Evolutionary conservation across 345 rosid genomes (phyloP).

Genomic region (Syzygium grande): DNA sequence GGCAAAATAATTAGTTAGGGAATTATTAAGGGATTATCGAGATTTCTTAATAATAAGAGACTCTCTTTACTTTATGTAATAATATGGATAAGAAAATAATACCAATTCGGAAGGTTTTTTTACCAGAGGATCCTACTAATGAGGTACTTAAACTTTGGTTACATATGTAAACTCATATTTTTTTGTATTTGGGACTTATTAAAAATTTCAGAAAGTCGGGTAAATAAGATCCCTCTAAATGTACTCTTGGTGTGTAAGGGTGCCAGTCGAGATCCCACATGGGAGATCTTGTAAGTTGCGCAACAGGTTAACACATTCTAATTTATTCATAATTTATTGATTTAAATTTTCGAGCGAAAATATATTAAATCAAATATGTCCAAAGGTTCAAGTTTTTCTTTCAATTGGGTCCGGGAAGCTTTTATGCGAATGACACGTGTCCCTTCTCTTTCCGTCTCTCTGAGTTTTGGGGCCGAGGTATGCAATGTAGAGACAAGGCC

Average conservation of each 20-base stretch:
- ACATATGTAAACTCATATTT: background rate
- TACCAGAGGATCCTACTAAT: background rate
- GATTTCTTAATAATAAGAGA: background rate
- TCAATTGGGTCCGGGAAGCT: background rate
- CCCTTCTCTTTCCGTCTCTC: background rate
- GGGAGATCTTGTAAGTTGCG: background rate
- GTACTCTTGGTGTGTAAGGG: no score
- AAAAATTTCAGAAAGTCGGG: background rate
- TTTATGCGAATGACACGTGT: background rate
- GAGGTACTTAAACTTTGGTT: background rate
- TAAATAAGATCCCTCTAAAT: background rate
- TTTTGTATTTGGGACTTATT: background rate
- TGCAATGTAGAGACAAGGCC: background rate
- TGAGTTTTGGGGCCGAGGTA: background rate
- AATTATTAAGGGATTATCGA: background rate
- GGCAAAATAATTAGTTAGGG: background rate
- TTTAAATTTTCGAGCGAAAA: background rate
- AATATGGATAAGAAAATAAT: background rate
- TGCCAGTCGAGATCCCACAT: background rate
- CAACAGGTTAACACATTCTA: background rate
- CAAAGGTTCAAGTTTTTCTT: background rate
- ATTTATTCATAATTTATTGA: background rate
- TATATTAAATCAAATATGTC: background rate
- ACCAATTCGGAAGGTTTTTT: background rate
- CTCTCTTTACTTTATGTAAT: background rate